A percentile compares a stretch with the other conserved stretches of the same genome.
Conservation (phyloP, 495 filamentous ascomycete species). For the Lichenothelia convexa region DNA sequence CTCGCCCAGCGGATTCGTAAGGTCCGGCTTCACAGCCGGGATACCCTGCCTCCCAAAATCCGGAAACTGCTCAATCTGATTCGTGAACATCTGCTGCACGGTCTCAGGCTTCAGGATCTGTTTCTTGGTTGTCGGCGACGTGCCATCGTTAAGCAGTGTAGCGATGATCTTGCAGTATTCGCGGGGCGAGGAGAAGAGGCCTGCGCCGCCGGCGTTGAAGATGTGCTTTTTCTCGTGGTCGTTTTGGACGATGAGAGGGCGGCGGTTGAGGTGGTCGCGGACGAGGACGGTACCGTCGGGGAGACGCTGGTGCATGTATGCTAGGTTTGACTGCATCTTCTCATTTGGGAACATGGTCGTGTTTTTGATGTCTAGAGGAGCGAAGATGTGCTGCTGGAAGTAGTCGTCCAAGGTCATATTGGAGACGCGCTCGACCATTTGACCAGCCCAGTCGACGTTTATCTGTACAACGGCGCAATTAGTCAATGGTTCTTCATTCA, state of each 20-base stretch:
- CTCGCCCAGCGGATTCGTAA: slow-evolving; percentile 27
- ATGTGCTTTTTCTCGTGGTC: slow-evolving; percentile 18
- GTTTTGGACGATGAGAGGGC: slow-evolving; percentile 22
- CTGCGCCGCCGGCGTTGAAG: slow-evolving; percentile 39
- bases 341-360: slow-evolving; percentile 35
- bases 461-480: slow-evolving; percentile 22
- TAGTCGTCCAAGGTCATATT: slow-evolving; percentile 35
- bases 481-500: no score
- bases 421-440: slow-evolving; percentile 33
- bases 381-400: slow-evolving; percentile 36
- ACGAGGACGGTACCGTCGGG: slow-evolving; percentile 23
- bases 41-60: slow-evolving; percentile 28
- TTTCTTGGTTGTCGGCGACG: slow-evolving; percentile 24
- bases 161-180: slow-evolving; percentile 32
- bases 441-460: slow-evolving; percentile 42
- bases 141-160: slow-evolving; percentile 20
- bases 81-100: slow-evolving; percentile 39
- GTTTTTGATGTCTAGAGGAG: slow-evolving; percentile 33
- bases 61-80: slow-evolving; percentile 39
- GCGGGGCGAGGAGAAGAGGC: slow-evolving; percentile 31
- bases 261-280: slow-evolving; percentile 30
- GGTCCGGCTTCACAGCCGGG: slow-evolving; percentile 30
- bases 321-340: slow-evolving; percentile 31
- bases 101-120: slow-evolving; percentile 31
- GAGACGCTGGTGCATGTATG: slow-evolving; percentile 29